Evolutionary conservation across 73 alveolate genomes (phyloP).

Genomic region (Tetrahymena malaccensis): DNA sequence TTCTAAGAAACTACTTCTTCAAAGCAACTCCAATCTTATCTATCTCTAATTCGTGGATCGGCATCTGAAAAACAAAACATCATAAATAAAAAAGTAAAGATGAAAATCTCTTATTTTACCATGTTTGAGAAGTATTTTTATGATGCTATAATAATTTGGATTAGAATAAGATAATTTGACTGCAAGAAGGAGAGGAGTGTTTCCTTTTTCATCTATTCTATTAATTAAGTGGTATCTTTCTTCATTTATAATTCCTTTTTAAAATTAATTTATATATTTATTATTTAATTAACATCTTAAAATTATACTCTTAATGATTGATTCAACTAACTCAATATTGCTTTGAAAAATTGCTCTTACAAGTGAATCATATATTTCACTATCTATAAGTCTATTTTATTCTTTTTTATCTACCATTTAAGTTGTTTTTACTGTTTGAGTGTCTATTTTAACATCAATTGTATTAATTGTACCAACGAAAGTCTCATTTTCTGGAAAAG

Average conservation of each 20-base stretch:
- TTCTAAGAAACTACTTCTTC: constrained; percentile 69
- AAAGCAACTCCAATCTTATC: constrained; percentile 68
- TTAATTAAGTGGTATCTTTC: constrained; percentile 34
- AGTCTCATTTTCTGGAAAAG: background rate
- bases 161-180: constrained; percentile 47
- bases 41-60: constrained; percentile 61
- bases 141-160: constrained; percentile 37
- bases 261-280: background rate
- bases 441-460: background rate
- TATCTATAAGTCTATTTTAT: background rate
- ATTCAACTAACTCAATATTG: background rate
- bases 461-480: background rate
- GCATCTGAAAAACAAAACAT: constrained; percentile 43
- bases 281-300: too few species aligned
- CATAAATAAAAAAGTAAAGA: background rate
- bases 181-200: constrained; percentile 68
- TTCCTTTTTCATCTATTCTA: constrained; percentile 58
- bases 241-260: constrained; percentile 12
- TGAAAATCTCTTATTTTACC: background rate
- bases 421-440: background rate
- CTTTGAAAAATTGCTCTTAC: background rate
- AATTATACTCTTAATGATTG: background rate
- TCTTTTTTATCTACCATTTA: background rate
- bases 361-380: background rate
- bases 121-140: background rate